Base-by-base conservation (phyloP, 805 yeast species). In the Metschnikowia henanensis region DNA sequence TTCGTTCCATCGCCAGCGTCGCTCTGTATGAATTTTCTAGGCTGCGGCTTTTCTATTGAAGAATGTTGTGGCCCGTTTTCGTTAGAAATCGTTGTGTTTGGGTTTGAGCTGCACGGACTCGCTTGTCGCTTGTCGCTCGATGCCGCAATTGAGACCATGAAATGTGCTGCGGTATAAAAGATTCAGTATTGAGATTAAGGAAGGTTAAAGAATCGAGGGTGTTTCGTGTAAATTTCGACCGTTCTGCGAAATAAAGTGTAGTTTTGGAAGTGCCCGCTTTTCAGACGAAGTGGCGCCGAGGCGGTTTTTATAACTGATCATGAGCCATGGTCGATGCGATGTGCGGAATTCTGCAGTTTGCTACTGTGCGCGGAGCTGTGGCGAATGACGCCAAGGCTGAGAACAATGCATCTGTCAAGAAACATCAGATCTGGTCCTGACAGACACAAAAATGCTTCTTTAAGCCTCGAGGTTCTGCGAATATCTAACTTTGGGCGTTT, bases 1-100 rank as follows among this genome's bases (percentile, higher is more conserved):
- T 46, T 50, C 2, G 75, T 59, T 4, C 75, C 75, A 45, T 70
- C 75, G 4, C 75, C 75, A 18, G 75, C 74, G 47, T 68, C 66
- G 44, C 68, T 61, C 45, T 70, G 54, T 13, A 45, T 32, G 30
- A 52, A 52, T 29, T 42, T 44, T 18, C 16, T 39, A 6, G 30
- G n/a, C 6, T 5, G 32, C 16, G 25, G n/a, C 5, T 12, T 15
- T 23, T 26, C 33, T 6, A 18, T n/a, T n/a, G n/a, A n/a, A n/a
- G n/a, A n/a, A n/a, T n/a, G n/a, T n/a, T n/a, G n/a, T n/a, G n/a
- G n/a, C n/a, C n/a, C n/a, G n/a, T n/a, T 26, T 15, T 16, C 21
- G 8, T 23, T 16, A 7, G 34, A n/a, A 9, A 5, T 8, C 21
- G 25, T 12, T 33, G 6, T 16, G 18, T 9, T 6, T 6, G 22